Base-by-base conservation (phyloP, 2,329 filamentous ascomycete genomes). In the Phialemoniopsis sp. region DNA sequence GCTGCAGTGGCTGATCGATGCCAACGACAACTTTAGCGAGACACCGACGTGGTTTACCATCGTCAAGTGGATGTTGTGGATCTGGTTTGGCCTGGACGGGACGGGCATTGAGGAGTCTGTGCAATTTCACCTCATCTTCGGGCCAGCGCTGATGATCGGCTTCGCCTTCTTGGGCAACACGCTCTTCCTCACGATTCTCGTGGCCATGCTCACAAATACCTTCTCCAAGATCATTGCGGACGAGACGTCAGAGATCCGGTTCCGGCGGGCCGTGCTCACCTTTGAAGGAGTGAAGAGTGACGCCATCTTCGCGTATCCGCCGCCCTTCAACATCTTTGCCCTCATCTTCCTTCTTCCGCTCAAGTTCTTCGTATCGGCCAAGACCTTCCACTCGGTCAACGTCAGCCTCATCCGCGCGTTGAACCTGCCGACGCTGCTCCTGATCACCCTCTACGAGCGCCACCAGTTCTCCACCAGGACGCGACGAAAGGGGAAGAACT, bases 141-240 rank as follows among this genome's bases (percentile, higher is more conserved):
- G 84, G 1, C 84, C 84, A 0, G 67, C 76, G 0, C 66, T 88
- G 9, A 87, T 87, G 76, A 73, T 87, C 41, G 71, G 77, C 4
- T 88, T 87, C 57, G 82, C 84, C 5, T 87, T 87, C 52, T 66
- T 88, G 8, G 84, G 84, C 36, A 87, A 88, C 57, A 87, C 82
- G 0, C 71, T 88, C 30, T 87, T 88, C 62, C 65, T 87, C 31
- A 87, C 84, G 1, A 84, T 88, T 46, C 69, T 87, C 3, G 82
- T 88, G 2, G 84, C 84, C 14, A 85, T 87, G 63, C 72, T 88
- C 26, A 82, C 76, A 41, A 86, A 85, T 53, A 87, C 82, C 0
- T 87, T 87, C 53, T 79, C 78, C 39, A 80, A 77, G 39, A 82
- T 88, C 37, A 80, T 82, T n/a, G 69, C 71, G 36, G 82, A 86